A percentile compares a stretch with the other conserved stretches of the same genome.
Evolutionary conservation across 2,329 filamentous ascomycete genomes (phyloP).

Genomic region (Fusarium incarnatum): DNA sequence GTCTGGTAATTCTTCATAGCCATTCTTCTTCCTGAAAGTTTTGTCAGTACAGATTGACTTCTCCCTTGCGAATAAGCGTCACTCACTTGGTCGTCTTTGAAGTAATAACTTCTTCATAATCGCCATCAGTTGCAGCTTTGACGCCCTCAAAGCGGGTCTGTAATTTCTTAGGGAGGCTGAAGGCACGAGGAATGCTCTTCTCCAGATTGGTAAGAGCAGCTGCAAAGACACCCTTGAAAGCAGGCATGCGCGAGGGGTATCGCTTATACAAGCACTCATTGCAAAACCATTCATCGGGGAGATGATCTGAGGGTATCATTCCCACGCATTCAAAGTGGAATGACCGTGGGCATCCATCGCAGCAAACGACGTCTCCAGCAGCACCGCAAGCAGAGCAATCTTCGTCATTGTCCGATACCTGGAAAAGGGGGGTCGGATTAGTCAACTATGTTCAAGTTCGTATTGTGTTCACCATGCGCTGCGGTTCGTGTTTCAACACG

Average conservation of each 20-base stretch:
- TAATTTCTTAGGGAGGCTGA: conserved; percentile 76
- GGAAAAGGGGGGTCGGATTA: conserved; percentile 45
- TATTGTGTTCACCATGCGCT: conserved; percentile 11
- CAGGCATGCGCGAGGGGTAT: conserved; percentile 59
- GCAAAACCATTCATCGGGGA: conserved; percentile 87
- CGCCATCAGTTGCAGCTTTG: conserved; percentile 78
- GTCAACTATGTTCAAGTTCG: conserved; percentile 40
- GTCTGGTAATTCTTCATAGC: conserved; percentile 72
- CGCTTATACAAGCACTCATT: conserved; percentile 72
- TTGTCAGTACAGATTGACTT: conserved; percentile 10
- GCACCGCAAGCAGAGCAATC: conserved; percentile 88
- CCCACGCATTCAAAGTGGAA: conserved; percentile 93
- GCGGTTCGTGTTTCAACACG: conserved; percentile 33
- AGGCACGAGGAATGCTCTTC: conserved; percentile 76
- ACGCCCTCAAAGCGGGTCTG: conserved; percentile 85
- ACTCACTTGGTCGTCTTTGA: conserved; percentile 74
- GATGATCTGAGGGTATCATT: conserved; percentile 75
- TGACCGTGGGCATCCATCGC: conserved; percentile 89
- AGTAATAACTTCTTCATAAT: conserved; percentile 77
- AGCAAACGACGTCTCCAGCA: conserved; percentile 88
- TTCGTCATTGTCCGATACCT: conserved; percentile 81
- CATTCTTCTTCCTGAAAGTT: conserved; percentile 61
- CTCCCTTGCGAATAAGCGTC: neutral
- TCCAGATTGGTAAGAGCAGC: conserved; percentile 73
- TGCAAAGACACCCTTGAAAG: conserved; percentile 68